These are phyloP conservation scores for Aspergillus sclerotioniger DNA, from an alignment of 495 filamentous ascomycete genomes.

Conservation along the genomic window DNA sequence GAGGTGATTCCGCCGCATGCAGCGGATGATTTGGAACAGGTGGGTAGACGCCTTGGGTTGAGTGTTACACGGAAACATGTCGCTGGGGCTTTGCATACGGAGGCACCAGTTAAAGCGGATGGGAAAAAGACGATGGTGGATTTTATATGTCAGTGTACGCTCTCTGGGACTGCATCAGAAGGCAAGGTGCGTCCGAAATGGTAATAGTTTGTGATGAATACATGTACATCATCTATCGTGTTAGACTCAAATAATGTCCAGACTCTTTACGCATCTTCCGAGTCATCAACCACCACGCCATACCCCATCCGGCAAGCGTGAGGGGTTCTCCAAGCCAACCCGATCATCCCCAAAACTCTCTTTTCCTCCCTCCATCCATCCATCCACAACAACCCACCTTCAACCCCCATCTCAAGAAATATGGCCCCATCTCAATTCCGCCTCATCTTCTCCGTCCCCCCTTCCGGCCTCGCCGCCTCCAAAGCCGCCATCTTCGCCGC, in stretches of 20 bases:
- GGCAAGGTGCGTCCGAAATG: no score
- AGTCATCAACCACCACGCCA: no score
- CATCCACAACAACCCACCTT: no score
- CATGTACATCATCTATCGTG: no score
- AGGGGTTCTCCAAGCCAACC: no score
- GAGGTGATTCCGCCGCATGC: conserved; percentile 65
- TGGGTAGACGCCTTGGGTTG: conserved; percentile 31
- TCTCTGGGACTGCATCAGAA: background rate
- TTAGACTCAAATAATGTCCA: no score
- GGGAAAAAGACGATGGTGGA: conserved; percentile 43
- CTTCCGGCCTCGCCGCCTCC: conserved; percentile 42
- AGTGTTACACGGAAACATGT: conserved; percentile 36
- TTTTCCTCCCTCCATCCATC: no score
- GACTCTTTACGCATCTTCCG: no score
- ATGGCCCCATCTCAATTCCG: conserved; percentile 40
- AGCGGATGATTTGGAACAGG: conserved; percentile 44
- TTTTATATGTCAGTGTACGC: conserved; percentile 23
- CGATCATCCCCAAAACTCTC: no score
- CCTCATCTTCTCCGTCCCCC: conserved; percentile 59
- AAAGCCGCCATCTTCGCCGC: conserved; percentile 64
- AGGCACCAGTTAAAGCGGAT: conserved; percentile 38
- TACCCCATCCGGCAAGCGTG: no score
- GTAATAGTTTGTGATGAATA: no score
- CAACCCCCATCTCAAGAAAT: no score
- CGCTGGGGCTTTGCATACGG: conserved; percentile 52